Evolutionary conservation across 1,284 basidiomycete genomes (phyloP).

Genomic region (Megacollybia platyphylla): DNA sequence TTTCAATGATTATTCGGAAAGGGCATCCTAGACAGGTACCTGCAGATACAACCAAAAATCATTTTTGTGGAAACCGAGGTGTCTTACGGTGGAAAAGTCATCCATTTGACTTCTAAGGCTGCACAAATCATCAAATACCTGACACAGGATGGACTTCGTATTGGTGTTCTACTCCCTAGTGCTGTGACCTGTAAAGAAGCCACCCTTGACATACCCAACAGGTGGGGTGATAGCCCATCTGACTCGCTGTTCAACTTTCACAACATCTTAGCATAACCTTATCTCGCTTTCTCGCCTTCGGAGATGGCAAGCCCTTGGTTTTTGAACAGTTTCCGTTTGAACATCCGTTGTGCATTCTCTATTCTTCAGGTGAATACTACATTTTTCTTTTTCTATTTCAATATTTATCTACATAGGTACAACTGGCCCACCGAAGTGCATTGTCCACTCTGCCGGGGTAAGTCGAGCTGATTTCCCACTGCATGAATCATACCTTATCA

Average conservation of each 20-base stretch:
- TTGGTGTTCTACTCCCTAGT: constrained; percentile 44
- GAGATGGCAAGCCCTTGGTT: constrained; percentile 30
- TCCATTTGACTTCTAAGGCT: constrained; percentile 40
- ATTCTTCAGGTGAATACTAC: constrained; percentile 43
- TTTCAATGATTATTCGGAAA: constrained; percentile 11
- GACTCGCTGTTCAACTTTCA: not conserved
- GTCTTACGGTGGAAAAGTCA: constrained; percentile 42
- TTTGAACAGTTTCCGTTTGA: constrained; percentile 72
- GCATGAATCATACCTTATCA: constrained; percentile 12
- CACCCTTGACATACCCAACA: constrained; percentile 12
- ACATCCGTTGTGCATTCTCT: constrained; percentile 79
- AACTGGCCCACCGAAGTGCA: constrained; percentile 74
- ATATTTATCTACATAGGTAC: constrained; percentile 28
- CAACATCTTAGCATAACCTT: constrained; percentile 23
- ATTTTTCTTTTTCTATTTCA: too few relatives aligned
- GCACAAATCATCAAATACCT: constrained; percentile 37
- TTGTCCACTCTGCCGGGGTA: constrained; percentile 76
- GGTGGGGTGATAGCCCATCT: constrained; percentile 16
- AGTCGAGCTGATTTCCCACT: constrained; percentile 17
- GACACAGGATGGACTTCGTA: constrained; percentile 28
- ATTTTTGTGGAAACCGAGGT: constrained; percentile 54
- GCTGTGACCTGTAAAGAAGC: constrained; percentile 25
- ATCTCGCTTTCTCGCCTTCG: constrained; percentile 34
- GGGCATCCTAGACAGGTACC: constrained; percentile 59
- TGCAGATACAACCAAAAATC: constrained; percentile 53